Evolutionary conservation across 352 stramenopile species (phyloP).

Genomic region (Phytophthora brassicae): DNA sequence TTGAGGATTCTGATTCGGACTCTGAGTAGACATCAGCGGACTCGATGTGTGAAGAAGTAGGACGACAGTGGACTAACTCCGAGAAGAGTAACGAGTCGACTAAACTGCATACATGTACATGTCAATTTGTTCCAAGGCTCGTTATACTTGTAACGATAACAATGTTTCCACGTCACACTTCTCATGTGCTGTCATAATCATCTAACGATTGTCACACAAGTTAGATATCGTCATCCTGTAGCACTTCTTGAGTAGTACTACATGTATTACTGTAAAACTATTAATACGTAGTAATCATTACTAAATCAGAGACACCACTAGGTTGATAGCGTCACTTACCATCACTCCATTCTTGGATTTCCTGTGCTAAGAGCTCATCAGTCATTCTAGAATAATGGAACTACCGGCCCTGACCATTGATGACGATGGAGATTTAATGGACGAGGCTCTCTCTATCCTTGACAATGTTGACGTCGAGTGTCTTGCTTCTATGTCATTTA

Average conservation of each 20-base stretch:
- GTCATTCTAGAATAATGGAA: conserved; percentile 12
- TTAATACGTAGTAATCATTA: no score
- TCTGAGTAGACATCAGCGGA: conserved; percentile 23
- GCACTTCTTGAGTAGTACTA: no score
- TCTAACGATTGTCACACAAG: no score
- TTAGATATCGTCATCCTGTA: no score
- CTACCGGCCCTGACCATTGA: neutral
- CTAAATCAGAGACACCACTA: neutral
- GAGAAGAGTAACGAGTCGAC: conserved; percentile 11
- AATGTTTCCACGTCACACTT: no score
- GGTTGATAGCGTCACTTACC: conserved; percentile 9
- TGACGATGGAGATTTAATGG: conserved; percentile 20
- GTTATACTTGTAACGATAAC: no score
- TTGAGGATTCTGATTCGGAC: conserved; percentile 52
- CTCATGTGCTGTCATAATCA: no score
- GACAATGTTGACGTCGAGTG: conserved; percentile 18
- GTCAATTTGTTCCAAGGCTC: neutral
- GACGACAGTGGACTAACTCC: neutral
- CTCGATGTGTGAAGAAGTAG: conserved; percentile 20
- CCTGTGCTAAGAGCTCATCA: neutral
- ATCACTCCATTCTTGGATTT: conserved; percentile 19
- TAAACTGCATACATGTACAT: conserved; percentile 19
- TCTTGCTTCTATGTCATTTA: no score
- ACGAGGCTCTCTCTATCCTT: conserved; percentile 25
- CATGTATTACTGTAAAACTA: no score